Conservation (phyloP, 441 rosid species). For the Jatropha multifida region DNA sequence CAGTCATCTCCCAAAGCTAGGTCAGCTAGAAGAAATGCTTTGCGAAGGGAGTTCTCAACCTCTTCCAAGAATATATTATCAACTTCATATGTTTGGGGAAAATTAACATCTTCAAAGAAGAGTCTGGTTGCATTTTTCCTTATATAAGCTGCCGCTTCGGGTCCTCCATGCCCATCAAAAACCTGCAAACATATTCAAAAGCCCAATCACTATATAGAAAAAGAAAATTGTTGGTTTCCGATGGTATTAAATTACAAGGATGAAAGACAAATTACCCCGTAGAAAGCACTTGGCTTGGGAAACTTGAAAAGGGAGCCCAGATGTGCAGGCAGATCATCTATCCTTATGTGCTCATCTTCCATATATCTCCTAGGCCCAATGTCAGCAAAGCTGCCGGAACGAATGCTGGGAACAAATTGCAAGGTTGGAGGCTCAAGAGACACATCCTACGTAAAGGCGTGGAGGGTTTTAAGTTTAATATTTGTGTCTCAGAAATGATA, state of each 20-base stretch:
- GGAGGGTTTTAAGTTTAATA: constrained; percentile 1
- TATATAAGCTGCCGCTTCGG: constrained; percentile 79
- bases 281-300: constrained; percentile 71
- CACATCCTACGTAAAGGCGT: constrained; percentile 38
- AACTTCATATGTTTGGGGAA: constrained; percentile 56
- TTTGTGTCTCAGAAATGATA: background rate
- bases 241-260: background rate
- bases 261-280: constrained; percentile 59
- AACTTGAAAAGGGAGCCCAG: constrained; percentile 41
- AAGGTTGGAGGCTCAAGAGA: constrained; percentile 33
- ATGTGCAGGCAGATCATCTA: constrained; percentile 59
- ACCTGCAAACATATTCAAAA: constrained; percentile 42
- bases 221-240: background rate
- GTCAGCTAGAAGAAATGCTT: constrained; percentile 74
- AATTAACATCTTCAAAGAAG: constrained; percentile 67
- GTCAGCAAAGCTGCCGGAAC: constrained; percentile 85
- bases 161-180: constrained; percentile 93
- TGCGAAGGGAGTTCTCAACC: constrained; percentile 61
- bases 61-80: constrained; percentile 51
- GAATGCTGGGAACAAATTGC: constrained; percentile 63
- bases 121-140: constrained; percentile 62
- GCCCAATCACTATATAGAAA: constrained; percentile 9
- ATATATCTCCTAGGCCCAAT: constrained; percentile 76
- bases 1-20: constrained; percentile 74
- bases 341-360: constrained; percentile 87